phyloP scores from a whole-genome alignment of 768 basidiomycete genomes.

The Pulveroboletus frians region DNA sequence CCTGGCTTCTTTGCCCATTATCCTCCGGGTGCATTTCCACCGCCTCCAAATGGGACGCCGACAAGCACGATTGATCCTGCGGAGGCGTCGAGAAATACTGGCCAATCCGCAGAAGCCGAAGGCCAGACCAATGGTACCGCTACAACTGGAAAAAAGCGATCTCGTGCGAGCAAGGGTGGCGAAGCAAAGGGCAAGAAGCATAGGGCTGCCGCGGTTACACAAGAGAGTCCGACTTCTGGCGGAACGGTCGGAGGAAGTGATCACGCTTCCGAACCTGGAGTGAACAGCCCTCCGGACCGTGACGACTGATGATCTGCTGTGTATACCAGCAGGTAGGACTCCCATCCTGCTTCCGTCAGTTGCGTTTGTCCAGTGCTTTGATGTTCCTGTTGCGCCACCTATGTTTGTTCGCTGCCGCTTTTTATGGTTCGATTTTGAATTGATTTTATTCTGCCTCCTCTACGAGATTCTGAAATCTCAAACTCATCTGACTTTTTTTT shows the following conservation, averaged over 20 bases:
- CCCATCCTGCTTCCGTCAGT: neutral
- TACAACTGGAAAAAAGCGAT: conserved; percentile 26
- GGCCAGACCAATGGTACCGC: conserved; percentile 17
- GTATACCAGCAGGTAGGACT: neutral
- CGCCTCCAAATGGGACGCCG: conserved; percentile 24
- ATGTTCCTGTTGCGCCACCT: conserved; percentile 10
- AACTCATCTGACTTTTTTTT: conserved; percentile 25
- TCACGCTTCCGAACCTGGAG: conserved; percentile 21
- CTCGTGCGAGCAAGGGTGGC: conserved; percentile 28
- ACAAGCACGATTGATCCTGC: conserved; percentile 25
- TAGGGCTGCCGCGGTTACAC: conserved; percentile 14
- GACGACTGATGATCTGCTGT: conserved; percentile 18
- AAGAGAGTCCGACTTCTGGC: conserved; percentile 20
- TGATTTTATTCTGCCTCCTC: conserved; percentile 25
- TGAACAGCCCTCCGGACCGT: conserved; percentile 22
- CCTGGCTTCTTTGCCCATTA: conserved; percentile 39
- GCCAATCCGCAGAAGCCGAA: conserved; percentile 13
- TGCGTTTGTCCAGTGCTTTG: conserved; percentile 3
- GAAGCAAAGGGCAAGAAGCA: conserved; percentile 31
- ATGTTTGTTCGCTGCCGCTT: conserved; percentile 7
- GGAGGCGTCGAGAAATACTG: conserved; percentile 23
- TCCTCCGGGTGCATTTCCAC: conserved; percentile 29
- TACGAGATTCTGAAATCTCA: conserved; percentile 16
- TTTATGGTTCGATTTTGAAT: conserved; percentile 14
- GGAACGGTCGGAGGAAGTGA: conserved; percentile 27